Evolutionary conservation across 495 filamentous ascomycete genomes (phyloP), one percentile per base, ranked within the genome.

Genomic region (Delitschia confertaspora): DNA sequence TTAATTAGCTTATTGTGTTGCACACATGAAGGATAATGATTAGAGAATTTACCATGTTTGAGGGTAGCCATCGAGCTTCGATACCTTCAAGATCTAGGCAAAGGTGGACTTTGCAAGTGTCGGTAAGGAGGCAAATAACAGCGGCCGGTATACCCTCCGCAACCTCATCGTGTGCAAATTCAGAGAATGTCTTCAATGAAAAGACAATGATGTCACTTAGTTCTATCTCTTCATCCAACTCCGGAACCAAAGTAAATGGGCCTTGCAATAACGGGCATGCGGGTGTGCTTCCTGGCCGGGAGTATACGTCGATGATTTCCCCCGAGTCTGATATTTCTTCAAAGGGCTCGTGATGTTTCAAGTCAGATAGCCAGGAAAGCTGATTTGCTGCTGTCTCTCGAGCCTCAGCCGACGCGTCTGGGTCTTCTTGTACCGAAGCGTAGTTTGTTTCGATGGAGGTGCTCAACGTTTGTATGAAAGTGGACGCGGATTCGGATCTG

Each of bases 41-140:
- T 30, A 11, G n/a, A 20, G 49, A 17, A 42, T 42, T 27, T 46
- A 50, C 51, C 27, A 20, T 10, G 13, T 36, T 42, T 4, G 52
- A 41, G 2, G 85, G 85, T 7, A 93, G 72, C 88, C 88, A 95
- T 55, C 86, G 78, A 6, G 81, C 87, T 60, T 88, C 78, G 1
- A 93, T 74, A 0, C 82, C 83, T 23, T 87, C 79, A 2, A 87
- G 57, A 54, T 91, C 84, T 13, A 95, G 68, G 55, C 82, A 93
- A 16, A 93, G 63, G 42, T 85, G 78, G 13, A 93, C 66, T 51
- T 82, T 73, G 16, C 83, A 83, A 49, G 72, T 80, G 23, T 72
- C 79, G 3, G 82, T 85, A 3, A 85, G 67, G 1, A 93, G 61
- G 59, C 85, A 93, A 25, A 95, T 63, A 16, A 89, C 66, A 1